These are phyloP conservation scores for Penicillium sumatraense DNA, from an alignment of 2,329 filamentous ascomycete genomes.

Conservation along the genomic window DNA sequence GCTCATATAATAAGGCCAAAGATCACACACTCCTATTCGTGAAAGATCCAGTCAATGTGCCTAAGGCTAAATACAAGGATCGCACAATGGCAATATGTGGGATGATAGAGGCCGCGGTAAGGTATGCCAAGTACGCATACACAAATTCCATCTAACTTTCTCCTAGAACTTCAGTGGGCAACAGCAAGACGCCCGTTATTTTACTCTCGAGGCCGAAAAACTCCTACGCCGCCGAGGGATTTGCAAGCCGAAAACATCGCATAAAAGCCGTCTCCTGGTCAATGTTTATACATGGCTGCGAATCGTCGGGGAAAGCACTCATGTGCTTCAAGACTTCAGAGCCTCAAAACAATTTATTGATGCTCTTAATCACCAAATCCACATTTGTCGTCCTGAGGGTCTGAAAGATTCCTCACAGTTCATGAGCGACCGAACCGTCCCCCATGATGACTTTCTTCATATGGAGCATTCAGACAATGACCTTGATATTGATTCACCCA, in stretches of 20 bases:
- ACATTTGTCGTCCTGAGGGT: not conserved
- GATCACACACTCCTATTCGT: not conserved
- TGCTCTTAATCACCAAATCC: not conserved
- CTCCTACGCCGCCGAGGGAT: slow-evolving; percentile 33
- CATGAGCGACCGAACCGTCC: slow-evolving; percentile 10
- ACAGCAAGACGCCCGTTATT: slow-evolving; percentile 30
- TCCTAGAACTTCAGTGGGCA: slow-evolving; percentile 1
- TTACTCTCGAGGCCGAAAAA: slow-evolving; percentile 34
- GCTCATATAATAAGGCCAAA: slow-evolving; percentile 1
- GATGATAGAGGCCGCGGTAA: slow-evolving; percentile 4
- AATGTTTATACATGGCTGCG: slow-evolving; percentile 38
- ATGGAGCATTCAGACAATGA: slow-evolving; percentile 7
- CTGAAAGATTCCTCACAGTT: slow-evolving; percentile 5
- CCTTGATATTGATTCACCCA: slow-evolving; percentile 2
- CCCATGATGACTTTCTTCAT: slow-evolving; percentile 36
- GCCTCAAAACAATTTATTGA: not conserved
- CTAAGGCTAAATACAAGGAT: slow-evolving; percentile 8
- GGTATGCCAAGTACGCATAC: not conserved
- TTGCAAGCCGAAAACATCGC: slow-evolving; percentile 29
- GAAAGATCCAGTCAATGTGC: not conserved
- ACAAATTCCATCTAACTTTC: not conserved
- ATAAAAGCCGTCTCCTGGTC: slow-evolving; percentile 33
- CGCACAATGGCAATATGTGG: slow-evolving; percentile 6
- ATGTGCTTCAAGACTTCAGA: slow-evolving; percentile 18
- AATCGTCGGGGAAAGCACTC: slow-evolving; percentile 32